Base-by-base conservation (phyloP, 768 basidiomycete genomes). In the Termitomyces titanicus region DNA sequence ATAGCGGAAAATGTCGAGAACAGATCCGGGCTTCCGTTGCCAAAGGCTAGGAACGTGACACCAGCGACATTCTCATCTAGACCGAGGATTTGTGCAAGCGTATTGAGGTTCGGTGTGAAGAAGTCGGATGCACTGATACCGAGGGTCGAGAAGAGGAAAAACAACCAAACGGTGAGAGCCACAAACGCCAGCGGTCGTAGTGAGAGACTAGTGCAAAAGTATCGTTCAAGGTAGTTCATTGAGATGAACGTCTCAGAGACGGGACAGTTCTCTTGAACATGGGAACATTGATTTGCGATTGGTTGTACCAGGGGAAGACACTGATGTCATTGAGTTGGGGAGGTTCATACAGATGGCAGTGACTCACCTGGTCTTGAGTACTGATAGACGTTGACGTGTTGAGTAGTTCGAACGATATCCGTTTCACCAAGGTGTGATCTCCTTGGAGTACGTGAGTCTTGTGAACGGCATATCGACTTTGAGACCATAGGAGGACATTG, bases 1-100 rank as follows among this genome's bases (percentile, higher is more conserved):
- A 99, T 89, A 18, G 96, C 92, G 2, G 93, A 90, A 68, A 96
- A 97, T 0, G 97, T 99, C 6, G 93, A 88, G 70, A 98, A 98
- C 4, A 98, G 81, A 68, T 98, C 96, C 0, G 96, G 96, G 64
- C 92, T 94, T 29, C 95, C 96, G 66, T 98, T 98, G 38, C 96
- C 96, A 66, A 98, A 95, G 0, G 97, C 97, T 27, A 99, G 80
- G 62, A 99, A 91, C 0, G 97, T 99, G 22, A 98, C 95, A 0
- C 97, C 97, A 0, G 97, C 94, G 15, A 98, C 86, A 52, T 92
- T 91, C 67, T 99, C 94, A 63, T 91, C 90, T 38, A 99, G 72
- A 0, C 94, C 90, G 4, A 99, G 81, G 3, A 91, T 73, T 47
- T 87, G 81, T 0, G 96, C 85, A 31, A 98, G 88, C 1, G 95